These are phyloP conservation scores for Fusarium udum DNA, from an alignment of 2,329 filamentous ascomycete genomes.

Conservation along the genomic window DNA sequence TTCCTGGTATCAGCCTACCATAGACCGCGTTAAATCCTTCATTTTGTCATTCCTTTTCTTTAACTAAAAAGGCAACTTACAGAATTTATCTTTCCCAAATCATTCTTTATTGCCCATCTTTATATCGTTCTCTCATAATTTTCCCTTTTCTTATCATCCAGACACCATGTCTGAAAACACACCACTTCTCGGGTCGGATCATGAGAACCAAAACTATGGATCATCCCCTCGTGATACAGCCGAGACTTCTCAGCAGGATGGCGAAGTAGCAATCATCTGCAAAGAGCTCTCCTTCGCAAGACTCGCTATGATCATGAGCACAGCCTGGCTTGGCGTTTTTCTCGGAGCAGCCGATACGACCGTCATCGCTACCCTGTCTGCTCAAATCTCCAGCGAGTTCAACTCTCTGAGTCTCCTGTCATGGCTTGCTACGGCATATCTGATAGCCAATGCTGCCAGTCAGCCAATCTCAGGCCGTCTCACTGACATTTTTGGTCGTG, in stretches of 20 bases:
- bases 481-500: conserved; percentile 82
- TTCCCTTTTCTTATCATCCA: neutral
- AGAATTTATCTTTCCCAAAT: neutral
- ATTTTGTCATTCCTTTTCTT: neutral
- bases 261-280: neutral
- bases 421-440: conserved; percentile 82
- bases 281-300: neutral
- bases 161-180: neutral
- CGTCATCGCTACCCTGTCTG: conserved; percentile 80
- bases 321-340: conserved; percentile 46
- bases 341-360: conserved; percentile 72
- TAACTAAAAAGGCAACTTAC: rapidly evolving
- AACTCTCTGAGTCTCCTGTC: conserved; percentile 78
- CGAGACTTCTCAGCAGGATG: neutral
- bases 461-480: conserved; percentile 76
- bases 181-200: neutral
- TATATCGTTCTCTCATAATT: rapidly evolving
- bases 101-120: neutral
- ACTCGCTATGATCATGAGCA: neutral
- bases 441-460: conserved; percentile 77
- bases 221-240: rapidly evolving
- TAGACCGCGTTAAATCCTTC: neutral
- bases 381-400: conserved; percentile 81
- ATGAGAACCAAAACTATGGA: neutral
- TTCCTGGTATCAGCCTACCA: neutral